Conservation (phyloP, 768 basidiomycete genomes). For the Tylopilus sp. region DNA sequence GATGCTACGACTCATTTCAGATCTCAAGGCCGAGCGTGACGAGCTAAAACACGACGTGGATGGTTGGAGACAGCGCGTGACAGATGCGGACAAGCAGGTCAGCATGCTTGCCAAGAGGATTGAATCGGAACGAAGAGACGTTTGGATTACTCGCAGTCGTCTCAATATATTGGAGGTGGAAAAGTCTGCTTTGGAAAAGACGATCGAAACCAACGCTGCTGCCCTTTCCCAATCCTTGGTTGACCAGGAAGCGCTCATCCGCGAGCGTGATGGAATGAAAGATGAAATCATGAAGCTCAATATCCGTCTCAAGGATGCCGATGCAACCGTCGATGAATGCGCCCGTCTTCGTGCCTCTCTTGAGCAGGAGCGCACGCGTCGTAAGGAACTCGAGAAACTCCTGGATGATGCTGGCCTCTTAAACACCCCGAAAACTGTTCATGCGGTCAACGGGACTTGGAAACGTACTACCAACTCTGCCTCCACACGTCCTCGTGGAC, state of each 20-base stretch:
- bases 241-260: constrained; percentile 23
- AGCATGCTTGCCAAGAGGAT: constrained; percentile 62
- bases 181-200: constrained; percentile 53
- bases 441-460: constrained; percentile 10
- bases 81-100: constrained; percentile 70
- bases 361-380: constrained; percentile 38
- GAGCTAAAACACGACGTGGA: constrained; percentile 85
- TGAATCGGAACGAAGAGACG: constrained; percentile 77
- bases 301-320: constrained; percentile 30
- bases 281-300: constrained; percentile 26
- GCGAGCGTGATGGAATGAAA: constrained; percentile 30
- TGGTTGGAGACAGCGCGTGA: constrained; percentile 78
- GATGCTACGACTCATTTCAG: constrained; percentile 69
- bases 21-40: constrained; percentile 86
- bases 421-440: constrained; percentile 40
- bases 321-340: constrained; percentile 23
- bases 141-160: constrained; percentile 79
- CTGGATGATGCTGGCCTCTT: constrained; percentile 44
- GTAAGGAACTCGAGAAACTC: constrained; percentile 51
- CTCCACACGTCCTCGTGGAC: constrained; percentile 40
- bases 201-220: constrained; percentile 35
- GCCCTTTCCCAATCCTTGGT: constrained; percentile 29
- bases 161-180: constrained; percentile 64
- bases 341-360: constrained; percentile 30
- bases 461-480: constrained; percentile 22